Evolutionary conservation across 495 filamentous ascomycete genomes (phyloP), one percentile per base, ranked within the genome.

Genomic region (Amniculicola lignicola): DNA sequence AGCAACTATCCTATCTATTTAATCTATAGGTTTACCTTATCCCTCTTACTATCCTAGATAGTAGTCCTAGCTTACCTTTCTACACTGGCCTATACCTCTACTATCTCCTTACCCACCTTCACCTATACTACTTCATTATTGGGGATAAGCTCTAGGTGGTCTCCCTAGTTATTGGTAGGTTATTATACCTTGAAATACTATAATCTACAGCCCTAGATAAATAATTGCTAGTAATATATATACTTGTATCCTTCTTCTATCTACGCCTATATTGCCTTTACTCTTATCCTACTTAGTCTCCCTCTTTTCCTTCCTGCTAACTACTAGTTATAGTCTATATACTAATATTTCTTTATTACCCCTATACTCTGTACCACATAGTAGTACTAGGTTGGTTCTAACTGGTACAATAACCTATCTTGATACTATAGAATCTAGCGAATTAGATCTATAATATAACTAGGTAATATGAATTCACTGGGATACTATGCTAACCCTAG

Each of bases 21-120:
- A 24, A 60, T 54, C 57, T 27, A 60, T 25, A 25, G 50, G 51
- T 41, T 60, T n/a, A 60, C 29, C 29, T 33, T n/a, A n/a, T 33
- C 29, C 29, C 29, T 33, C 29, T 33, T n/a, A n/a, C 29, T 44
- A 22, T 61, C 42, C 25, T 54, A 19, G 29, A 54, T 60, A 1
- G 18, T 41, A 18, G 16, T 49, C 22, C 4, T 22, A 5, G 23
- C 41, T 45, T 27, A 16, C 41, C 11, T 45, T 16, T 45, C 16
- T 7, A 45, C 25, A 27, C 25, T 22, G 18, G 41, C 41, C 22
- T 27, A 45, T 16, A 22, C 22, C 41, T 45, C 18, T 22, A 16
- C 41, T 27, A 45, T 45, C 22, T 27, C 11, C 22, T 45, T 27
- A 11, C 41, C 22, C 5, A 45, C 41, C 23, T 16, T 4, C 41